phyloP scores from a whole-genome alignment of 495 filamentous ascomycete species.

The Aspergillus heteromorphus region DNA sequence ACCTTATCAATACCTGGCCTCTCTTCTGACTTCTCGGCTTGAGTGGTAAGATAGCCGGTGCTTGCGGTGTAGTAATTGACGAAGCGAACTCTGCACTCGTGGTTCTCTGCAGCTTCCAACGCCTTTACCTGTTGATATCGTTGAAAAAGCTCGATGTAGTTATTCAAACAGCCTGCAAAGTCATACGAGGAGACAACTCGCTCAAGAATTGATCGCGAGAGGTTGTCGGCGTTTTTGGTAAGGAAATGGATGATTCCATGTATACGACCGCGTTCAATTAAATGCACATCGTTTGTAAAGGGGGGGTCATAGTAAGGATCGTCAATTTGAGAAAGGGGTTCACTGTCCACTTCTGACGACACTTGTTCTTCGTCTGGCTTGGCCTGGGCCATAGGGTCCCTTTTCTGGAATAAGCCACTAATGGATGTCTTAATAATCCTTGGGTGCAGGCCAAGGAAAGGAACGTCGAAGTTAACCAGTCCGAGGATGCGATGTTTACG shows the following conservation, averaged over 20 bases:
- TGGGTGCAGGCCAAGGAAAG: conserved; percentile 84
- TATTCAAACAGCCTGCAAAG: conserved; percentile 75
- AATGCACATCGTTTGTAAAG: conserved; percentile 65
- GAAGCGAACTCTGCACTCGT: conserved; percentile 58
- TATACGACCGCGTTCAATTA: conserved; percentile 60
- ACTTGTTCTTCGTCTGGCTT: conserved; percentile 3
- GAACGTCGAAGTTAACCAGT: conserved; percentile 78
- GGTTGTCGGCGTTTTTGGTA: conserved; percentile 66
- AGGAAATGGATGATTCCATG: conserved; percentile 69
- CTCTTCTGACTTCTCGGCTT: conserved; percentile 8
- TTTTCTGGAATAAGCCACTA: conserved; percentile 64
- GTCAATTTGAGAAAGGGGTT: background rate
- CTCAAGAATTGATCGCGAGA: conserved; percentile 62
- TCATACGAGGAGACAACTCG: conserved; percentile 77
- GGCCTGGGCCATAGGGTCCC: conserved; percentile 24
- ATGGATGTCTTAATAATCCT: conserved; percentile 78
- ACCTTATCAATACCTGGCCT: background rate
- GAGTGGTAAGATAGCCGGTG: conserved; percentile 52
- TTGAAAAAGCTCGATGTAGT: conserved; percentile 61
- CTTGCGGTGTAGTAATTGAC: conserved; percentile 89
- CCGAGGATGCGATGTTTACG: conserved; percentile 74
- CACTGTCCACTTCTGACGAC: conserved; percentile 15
- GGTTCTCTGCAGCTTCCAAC: conserved; percentile 54
- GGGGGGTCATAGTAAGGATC: conserved; percentile 54
- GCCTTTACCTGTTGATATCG: conserved; percentile 62